phyloP scores from a whole-genome alignment of 2,329 filamentous ascomycete species.

The Colletotrichum sp. region DNA sequence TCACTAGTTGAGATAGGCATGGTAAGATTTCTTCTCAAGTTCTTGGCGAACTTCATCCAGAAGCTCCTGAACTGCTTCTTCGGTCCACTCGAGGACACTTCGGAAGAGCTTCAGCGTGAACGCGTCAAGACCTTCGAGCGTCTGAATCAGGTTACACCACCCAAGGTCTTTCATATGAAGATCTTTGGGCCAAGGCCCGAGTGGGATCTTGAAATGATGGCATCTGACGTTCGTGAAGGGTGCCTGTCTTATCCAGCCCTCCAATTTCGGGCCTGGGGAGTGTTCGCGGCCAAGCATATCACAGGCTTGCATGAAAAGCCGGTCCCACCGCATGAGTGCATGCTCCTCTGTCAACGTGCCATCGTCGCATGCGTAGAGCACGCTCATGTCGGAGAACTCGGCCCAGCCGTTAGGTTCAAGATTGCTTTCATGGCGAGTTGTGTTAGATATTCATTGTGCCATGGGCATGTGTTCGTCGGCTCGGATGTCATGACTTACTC shows the following conservation, averaged over 20 bases:
- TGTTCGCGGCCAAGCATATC: background rate
- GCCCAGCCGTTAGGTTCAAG: conserved; percentile 60
- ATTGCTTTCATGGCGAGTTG: conserved; percentile 36
- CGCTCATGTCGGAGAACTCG: conserved; percentile 59
- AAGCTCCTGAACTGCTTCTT: background rate
- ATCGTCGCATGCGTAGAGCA: conserved; percentile 49
- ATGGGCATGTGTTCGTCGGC: no score
- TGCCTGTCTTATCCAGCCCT: background rate
- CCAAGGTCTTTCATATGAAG: background rate
- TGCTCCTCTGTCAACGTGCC: conserved; percentile 41
- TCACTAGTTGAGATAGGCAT: background rate
- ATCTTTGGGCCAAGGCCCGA: background rate
- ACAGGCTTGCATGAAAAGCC: conserved; percentile 48
- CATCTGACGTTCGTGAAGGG: background rate
- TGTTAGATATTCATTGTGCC: no score
- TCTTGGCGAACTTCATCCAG: background rate
- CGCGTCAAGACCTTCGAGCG: background rate
- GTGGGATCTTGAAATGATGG: background rate
- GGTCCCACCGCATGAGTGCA: conserved; percentile 51
- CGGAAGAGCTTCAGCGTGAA: background rate
- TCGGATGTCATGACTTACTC: background rate
- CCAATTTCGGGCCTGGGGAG: background rate
- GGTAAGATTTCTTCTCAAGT: background rate
- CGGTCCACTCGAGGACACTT: background rate
- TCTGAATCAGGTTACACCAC: background rate